phyloP scores from a whole-genome alignment of 2,329 filamentous ascomycete genomes.

The Aspergillus texensis region DNA sequence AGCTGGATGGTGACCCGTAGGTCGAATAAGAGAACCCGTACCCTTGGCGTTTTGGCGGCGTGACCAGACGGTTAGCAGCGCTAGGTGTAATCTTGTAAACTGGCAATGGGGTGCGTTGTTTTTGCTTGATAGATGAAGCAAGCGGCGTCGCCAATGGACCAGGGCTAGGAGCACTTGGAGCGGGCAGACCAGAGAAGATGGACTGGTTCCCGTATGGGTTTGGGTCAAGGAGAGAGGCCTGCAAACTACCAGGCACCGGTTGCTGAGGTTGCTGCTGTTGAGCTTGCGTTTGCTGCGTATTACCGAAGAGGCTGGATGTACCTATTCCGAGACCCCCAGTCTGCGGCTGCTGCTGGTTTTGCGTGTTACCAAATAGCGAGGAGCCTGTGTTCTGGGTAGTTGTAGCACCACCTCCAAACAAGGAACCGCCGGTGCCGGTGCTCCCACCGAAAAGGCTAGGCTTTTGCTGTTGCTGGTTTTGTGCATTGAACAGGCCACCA shows the following conservation, averaged over 20 bases:
- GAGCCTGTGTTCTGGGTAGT: slow-evolving; percentile 39
- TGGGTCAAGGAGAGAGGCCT: slow-evolving; percentile 78
- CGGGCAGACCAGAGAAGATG: slow-evolving; percentile 73
- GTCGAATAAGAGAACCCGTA: slow-evolving; percentile 94
- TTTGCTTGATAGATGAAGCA: slow-evolving; percentile 72
- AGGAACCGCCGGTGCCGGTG: slow-evolving; percentile 44
- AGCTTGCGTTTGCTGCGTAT: slow-evolving; percentile 55
- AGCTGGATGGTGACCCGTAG: slow-evolving; percentile 78
- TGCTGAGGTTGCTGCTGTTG: slow-evolving; percentile 53
- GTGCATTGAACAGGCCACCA: slow-evolving; percentile 47
- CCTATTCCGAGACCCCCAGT: slow-evolving; percentile 28
- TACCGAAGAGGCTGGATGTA: slow-evolving; percentile 56
- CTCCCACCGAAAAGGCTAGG: slow-evolving; percentile 58
- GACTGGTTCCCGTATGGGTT: slow-evolving; percentile 89
- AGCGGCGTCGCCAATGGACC: slow-evolving; percentile 92
- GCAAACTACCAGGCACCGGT: slow-evolving; percentile 55
- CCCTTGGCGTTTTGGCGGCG: slow-evolving; percentile 77
- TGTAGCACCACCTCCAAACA: slow-evolving; percentile 47
- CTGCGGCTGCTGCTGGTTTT: slow-evolving; percentile 40
- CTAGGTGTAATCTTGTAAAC: slow-evolving; percentile 85
- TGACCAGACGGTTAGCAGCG: slow-evolving; percentile 76
- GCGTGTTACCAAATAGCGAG: slow-evolving; percentile 61
- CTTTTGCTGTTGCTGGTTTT: slow-evolving; percentile 58
- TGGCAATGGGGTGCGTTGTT: slow-evolving; percentile 77
- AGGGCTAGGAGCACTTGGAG: slow-evolving; percentile 68